These are phyloP conservation scores for Fusarium begoniae DNA, from an alignment of 2,329 filamentous ascomycete species.

Conservation along the genomic window DNA sequence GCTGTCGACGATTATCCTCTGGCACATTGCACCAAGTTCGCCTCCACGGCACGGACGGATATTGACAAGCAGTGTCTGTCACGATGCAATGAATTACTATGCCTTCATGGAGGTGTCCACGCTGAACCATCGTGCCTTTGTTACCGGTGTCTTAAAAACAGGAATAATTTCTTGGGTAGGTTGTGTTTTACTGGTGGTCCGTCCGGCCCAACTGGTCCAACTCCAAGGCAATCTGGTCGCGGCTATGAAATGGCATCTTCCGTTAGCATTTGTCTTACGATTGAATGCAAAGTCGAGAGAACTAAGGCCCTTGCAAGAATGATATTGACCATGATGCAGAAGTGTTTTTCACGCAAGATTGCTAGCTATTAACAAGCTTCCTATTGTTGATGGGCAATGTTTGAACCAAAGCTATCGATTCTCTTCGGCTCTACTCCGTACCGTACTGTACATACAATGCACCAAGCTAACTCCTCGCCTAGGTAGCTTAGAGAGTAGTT, in stretches of 20 bases:
- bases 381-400: constrained; percentile 18
- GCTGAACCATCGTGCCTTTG: background rate
- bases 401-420: constrained; percentile 35
- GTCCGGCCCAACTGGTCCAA: constrained; percentile 16
- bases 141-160: background rate
- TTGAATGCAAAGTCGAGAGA: background rate
- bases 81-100: background rate
- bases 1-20: constrained; percentile 30
- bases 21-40: constrained; percentile 36
- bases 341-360: background rate
- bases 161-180: background rate
- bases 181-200: constrained; percentile 7
- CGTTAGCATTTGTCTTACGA: constrained; percentile 11
- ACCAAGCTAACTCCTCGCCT: constrained; percentile 6
- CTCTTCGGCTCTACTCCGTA: constrained; percentile 12
- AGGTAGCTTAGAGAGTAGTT: background rate
- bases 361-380: constrained; percentile 17
- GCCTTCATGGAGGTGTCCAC: background rate
- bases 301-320: background rate
- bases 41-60: constrained; percentile 15
- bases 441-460: background rate
- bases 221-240: background rate
- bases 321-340: background rate
- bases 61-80: background rate
- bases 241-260: constrained; percentile 7